Base-by-base conservation (phyloP, 768 basidiomycete species). In the Leucocoprinus leucothites region DNA sequence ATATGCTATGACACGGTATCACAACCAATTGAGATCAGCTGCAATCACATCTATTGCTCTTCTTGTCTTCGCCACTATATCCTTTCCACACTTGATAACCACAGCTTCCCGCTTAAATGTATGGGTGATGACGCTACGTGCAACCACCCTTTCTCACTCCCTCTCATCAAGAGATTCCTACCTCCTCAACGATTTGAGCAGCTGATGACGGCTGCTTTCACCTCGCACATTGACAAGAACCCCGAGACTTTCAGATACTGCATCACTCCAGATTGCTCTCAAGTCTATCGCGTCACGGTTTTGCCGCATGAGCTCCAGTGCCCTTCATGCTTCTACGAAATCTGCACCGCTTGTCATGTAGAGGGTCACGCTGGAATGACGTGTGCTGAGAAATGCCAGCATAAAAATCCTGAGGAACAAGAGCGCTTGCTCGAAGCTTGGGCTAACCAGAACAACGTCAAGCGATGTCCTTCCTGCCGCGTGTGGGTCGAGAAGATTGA, bases 231-330 rank as follows among this genome's bases (percentile, higher is more conserved):
- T 40, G 80, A 82, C 40, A 65, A 76, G 31, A 80, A 81, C 48
- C 74, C 82, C 0, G 69, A 74, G 35, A 80, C 82, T 42, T 82
- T 82, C 64, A 77, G 78, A 51, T 83, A 84, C 58, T 91, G 89
- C 68, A 83, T 81, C 1, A 89, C 86, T 0, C 82, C 89, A 0
- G 87, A 88, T 63, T 91, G 89, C 64, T 73, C 71, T 4, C 84
- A 87, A 59, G 78, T 89, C 3, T 91, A 91, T 67, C 70, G 76
- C 46, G 64, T 64, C 43, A 64, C 66, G 25, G 52, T 59, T 14
- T 26, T 16, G 28, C 50, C 62, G 31, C 56, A 65, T 40, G 56
- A 65, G 43, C 61, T 80, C 60, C 70, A 77, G 51, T 83, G 82
- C 55, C 81, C 80, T 6, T 78, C 80, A 9, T 85, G 83, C 62